phyloP scores from a whole-genome alignment of 148 eudicot genomes.

The Vaccinium myrtillus region DNA sequence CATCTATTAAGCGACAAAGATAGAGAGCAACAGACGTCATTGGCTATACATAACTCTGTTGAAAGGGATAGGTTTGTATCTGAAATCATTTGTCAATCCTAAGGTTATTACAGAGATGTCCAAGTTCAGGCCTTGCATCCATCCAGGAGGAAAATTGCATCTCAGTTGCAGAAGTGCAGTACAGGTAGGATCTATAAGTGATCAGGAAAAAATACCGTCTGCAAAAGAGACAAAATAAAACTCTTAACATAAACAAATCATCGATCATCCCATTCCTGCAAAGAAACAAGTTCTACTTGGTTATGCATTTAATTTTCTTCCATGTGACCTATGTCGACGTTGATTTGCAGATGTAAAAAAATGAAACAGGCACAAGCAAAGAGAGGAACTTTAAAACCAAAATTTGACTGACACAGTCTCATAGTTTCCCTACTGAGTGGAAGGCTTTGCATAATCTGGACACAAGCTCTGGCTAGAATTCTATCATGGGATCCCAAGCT shows the following conservation, averaged over 20 bases:
- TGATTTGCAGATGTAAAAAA: not conserved
- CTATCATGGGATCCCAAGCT: not conserved
- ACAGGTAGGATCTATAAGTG: slow-evolving; percentile 83
- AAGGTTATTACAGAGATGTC: slow-evolving; percentile 80
- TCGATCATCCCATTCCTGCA: not conserved
- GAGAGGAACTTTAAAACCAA: not conserved
- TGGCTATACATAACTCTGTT: slow-evolving; percentile 16
- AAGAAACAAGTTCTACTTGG: not conserved
- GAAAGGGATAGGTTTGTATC: not conserved
- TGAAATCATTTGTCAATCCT: slow-evolving; percentile 60
- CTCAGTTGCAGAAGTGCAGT: slow-evolving; percentile 49
- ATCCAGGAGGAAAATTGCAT: slow-evolving; percentile 69
- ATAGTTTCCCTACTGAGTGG: not conserved
- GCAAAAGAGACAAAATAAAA: slow-evolving; percentile 31
- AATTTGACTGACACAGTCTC: not conserved
- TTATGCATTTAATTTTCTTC: not conserved
- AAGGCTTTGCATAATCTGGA: not conserved
- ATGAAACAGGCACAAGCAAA: not conserved
- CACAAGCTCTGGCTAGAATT: not conserved
- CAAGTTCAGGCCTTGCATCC: slow-evolving; percentile 86
- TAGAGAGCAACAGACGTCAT: not conserved
- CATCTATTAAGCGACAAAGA: not conserved
- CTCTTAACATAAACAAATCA: not conserved
- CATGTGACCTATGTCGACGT: not conserved
- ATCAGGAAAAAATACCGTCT: slow-evolving; percentile 90